These are phyloP conservation scores for Biancaea sappan DNA, from an alignment of 306 rosid genomes.

Conservation along the genomic window DNA sequence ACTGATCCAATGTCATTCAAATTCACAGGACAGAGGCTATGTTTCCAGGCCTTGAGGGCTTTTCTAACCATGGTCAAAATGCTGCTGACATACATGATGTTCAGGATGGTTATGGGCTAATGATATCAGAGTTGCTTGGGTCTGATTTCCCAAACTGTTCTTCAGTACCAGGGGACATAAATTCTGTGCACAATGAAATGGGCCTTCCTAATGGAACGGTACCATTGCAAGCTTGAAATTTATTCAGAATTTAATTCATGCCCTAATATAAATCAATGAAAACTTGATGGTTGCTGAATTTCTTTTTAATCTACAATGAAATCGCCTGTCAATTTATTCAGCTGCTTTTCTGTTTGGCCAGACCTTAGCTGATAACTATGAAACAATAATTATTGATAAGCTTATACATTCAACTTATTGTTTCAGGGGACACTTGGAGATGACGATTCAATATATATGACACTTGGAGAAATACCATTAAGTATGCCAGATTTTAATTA, in stretches of 20 bases:
- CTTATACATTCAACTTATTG: slow-evolving; percentile 34
- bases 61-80: slow-evolving; percentile 62
- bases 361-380: slow-evolving; percentile 15
- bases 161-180: slow-evolving; percentile 69
- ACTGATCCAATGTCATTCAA: slow-evolving; percentile 36
- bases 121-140: slow-evolving; percentile 87
- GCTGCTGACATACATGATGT: slow-evolving; percentile 68
- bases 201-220: slow-evolving; percentile 82
- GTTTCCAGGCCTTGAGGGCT: slow-evolving; percentile 69
- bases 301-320: slow-evolving; percentile 25
- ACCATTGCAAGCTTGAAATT: slow-evolving; percentile 39
- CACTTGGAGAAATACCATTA: slow-evolving; percentile 93
- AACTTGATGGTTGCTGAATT: slow-evolving; percentile 33
- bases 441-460: slow-evolving; percentile 96
- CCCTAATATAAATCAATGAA: slow-evolving; percentile 23
- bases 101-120: slow-evolving; percentile 93
- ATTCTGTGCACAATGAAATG: slow-evolving; percentile 70
- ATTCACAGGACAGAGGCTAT: slow-evolving; percentile 72
- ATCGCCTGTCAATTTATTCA: slow-evolving; percentile 20
- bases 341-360: slow-evolving; percentile 26
- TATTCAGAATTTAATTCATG: slow-evolving; percentile 21
- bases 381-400: slow-evolving; percentile 19
- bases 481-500: slow-evolving; percentile 70
- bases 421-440: slow-evolving; percentile 86
- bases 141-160: slow-evolving; percentile 80